Conservation (phyloP, 2,329 filamentous ascomycete genomes). For the Aspergillus awamori region DNA sequence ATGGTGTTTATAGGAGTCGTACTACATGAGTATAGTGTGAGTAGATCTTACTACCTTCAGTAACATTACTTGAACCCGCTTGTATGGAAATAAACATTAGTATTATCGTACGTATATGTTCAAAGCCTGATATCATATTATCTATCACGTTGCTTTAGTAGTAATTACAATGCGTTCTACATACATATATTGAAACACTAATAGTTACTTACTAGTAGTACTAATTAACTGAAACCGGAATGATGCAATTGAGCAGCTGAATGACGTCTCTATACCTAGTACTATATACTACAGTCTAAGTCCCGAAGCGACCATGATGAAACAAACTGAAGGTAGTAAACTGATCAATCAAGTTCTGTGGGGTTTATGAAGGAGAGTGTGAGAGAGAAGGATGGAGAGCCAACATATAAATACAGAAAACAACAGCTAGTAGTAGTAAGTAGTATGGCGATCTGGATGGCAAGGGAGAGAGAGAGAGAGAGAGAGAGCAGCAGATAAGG, state of each 20-base stretch:
- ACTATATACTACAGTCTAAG: neutral
- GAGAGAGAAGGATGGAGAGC: neutral
- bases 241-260: neutral
- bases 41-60: too few species aligned
- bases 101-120: neutral
- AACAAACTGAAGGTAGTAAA: neutral
- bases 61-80: too few species aligned
- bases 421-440: neutral
- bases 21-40: too few species aligned
- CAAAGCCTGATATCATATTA: too few species aligned
- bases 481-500: neutral
- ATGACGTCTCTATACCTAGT: neutral
- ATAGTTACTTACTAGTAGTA: neutral
- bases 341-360: neutral
- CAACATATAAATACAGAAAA: slow-evolving; percentile 1
- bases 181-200: neutral
- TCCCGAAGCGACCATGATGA: neutral
- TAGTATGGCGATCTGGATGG: neutral
- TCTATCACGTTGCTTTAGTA: too few species aligned
- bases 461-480: neutral
- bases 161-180: too few species aligned
- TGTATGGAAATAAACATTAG: neutral
- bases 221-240: neutral
- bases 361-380: too few species aligned
- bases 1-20: too few species aligned